Conservation (phyloP, 768 basidiomycete genomes). For the Zangia roseola region DNA sequence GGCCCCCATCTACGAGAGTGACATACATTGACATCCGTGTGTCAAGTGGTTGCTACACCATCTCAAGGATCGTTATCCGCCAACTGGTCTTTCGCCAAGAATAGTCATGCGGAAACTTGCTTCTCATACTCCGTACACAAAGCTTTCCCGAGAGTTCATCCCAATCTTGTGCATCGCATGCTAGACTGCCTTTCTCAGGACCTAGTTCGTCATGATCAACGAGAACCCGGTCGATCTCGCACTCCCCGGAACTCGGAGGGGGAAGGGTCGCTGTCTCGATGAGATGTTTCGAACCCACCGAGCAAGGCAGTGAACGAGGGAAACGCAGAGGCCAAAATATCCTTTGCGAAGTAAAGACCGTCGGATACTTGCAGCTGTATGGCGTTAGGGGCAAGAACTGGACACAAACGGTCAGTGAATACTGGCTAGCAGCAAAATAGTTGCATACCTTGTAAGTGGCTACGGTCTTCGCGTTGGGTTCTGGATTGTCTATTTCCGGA, state of each 20-base stretch:
- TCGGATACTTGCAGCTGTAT: conserved; percentile 17
- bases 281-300: conserved; percentile 12
- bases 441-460: conserved; percentile 21
- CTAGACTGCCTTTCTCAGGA: conserved; percentile 5
- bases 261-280: conserved; percentile 26
- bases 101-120: conserved; percentile 22
- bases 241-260: conserved; percentile 9
- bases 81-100: conserved; percentile 24
- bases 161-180: conserved; percentile 32
- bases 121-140: conserved; percentile 24
- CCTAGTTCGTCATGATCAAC: conserved; percentile 23
- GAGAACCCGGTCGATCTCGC: conserved; percentile 19
- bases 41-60: conserved; percentile 14
- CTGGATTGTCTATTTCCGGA: conserved; percentile 22
- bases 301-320: conserved; percentile 1
- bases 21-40: background rate
- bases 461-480: conserved; percentile 13
- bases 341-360: conserved; percentile 27
- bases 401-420: background rate
- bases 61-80: conserved; percentile 24
- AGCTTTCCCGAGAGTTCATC: conserved; percentile 30
- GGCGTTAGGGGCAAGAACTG: conserved; percentile 21
- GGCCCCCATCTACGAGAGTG: background rate
- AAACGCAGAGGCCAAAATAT: conserved; percentile 29
- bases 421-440: fast-evolving